These are phyloP conservation scores for Penicillium goetzii DNA, from an alignment of 495 filamentous ascomycete genomes.

Conservation along the genomic window DNA sequence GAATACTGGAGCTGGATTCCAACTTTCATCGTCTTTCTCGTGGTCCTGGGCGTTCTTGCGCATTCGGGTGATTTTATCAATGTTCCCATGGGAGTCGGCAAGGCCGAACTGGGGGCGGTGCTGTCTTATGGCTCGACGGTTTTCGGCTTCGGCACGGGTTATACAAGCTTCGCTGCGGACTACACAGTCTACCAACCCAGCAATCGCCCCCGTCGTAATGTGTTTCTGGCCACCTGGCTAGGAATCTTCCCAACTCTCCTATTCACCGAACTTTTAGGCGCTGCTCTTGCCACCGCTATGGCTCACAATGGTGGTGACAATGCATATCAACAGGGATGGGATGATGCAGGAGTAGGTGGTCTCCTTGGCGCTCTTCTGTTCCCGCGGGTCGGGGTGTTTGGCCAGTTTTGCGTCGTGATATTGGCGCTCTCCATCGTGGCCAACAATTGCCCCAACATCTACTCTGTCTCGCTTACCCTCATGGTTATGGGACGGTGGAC, in stretches of 20 bases:
- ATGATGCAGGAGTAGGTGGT: conserved; percentile 52
- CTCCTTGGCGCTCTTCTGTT: conserved; percentile 58
- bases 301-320: conserved; percentile 44
- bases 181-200: conserved; percentile 31
- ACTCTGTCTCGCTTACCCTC: conserved; percentile 58
- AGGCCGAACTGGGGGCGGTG: conserved; percentile 42
- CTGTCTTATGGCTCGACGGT: conserved; percentile 28
- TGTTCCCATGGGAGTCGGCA: conserved; percentile 41
- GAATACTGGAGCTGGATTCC: conserved; percentile 60
- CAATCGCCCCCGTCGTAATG: conserved; percentile 24
- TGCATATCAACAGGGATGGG: conserved; percentile 41
- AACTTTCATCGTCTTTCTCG: conserved; percentile 45
- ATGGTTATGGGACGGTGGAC: conserved; percentile 56
- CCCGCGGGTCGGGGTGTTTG: conserved; percentile 53
- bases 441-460: conserved; percentile 48
- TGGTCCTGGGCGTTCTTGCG: conserved; percentile 55
- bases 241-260: conserved; percentile 48
- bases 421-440: conserved; percentile 56
- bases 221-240: conserved; percentile 26
- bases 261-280: conserved; percentile 55
- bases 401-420: conserved; percentile 58
- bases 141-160: conserved; percentile 29
- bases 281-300: conserved; percentile 55
- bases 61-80: conserved; percentile 49
- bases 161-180: conserved; percentile 27